Evolutionary conservation across 768 basidiomycete species (phyloP), one percentile per base, ranked within the genome.

Genomic region (Phylloporus rhodoxanthus): DNA sequence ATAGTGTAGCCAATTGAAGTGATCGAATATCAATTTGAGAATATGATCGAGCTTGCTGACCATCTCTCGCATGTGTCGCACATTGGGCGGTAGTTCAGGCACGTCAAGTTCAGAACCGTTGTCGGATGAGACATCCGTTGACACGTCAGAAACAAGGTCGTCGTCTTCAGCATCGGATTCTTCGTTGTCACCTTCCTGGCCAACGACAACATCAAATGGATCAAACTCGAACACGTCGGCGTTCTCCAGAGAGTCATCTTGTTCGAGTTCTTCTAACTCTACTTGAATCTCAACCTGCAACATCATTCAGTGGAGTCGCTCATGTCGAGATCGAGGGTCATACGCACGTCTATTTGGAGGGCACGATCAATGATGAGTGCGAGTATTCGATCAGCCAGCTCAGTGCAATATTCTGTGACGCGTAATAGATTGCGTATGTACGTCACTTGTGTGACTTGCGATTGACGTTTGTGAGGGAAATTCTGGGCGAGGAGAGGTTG

Each of bases 381-480:
- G 29, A 97, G 71, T 36, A 97, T 83, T 56, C 83, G 84, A 54
- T 93, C 92, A 2, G 81, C 72, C 19, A 97, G 72, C 63, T 91
- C 93, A 0, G 90, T 83, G 61, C 94, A 97, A 64, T 96, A 98
- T 30, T 81, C 78, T 0, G 85, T 84, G 32, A 97, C 70, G 29
- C 80, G 80, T 6, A 98, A 77, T 14, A 92, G 67, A 64, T 99
- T 99, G 39, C 90, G 82, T 56, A 97, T 89, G 62, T 92, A 99
- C 1, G 91, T 90, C 3, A 85, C 78, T 57, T 97, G 93, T 0
- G 82, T 73, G 2, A 80, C 70, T 58, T 85, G 83, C 36, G 77
- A 80, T 62, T 95, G 91, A 26, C 94, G 81, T 65, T 98, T 97
- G 65, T 96, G 91, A 8, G 96, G 96, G 62, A 97, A 98, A 62